Evolutionary conservation across 768 basidiomycete genomes (phyloP).

Genomic region (Amanita jacksonii): DNA sequence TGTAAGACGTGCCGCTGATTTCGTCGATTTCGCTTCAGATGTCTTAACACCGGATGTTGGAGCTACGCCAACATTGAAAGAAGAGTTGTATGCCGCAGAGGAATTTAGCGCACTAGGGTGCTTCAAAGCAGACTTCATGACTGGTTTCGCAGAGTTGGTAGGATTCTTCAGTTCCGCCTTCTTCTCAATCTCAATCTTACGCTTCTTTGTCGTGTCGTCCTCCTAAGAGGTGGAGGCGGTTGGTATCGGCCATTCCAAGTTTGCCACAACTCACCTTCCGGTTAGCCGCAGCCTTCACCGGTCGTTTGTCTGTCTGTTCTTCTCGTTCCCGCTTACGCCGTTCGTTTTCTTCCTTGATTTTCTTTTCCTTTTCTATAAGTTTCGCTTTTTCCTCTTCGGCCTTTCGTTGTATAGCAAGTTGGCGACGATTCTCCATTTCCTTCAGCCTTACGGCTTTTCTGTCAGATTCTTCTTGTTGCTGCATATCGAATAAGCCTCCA

Average conservation of each 20-base stretch:
- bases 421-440: constrained; percentile 80
- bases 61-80: constrained; percentile 19
- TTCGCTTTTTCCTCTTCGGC: constrained; percentile 67
- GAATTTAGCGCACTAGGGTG: constrained; percentile 27
- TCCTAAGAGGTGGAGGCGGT: constrained; percentile 30
- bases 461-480: constrained; percentile 89
- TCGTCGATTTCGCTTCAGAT: constrained; percentile 27
- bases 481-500: constrained; percentile 1
- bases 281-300: constrained; percentile 34
- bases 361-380: constrained; percentile 58
- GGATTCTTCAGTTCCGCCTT: constrained; percentile 52
- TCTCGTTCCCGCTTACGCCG: constrained; percentile 77
- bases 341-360: constrained; percentile 64
- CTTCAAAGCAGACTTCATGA: constrained; percentile 33
- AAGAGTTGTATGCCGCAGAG: constrained; percentile 30
- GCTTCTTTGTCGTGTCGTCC: constrained; percentile 65
- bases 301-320: constrained; percentile 62
- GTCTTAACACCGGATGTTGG: constrained; percentile 22
- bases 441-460: constrained; percentile 66
- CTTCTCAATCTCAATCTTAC: constrained; percentile 54
- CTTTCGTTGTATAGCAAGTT: constrained; percentile 59
- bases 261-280: constrained; percentile 42
- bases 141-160: constrained; percentile 42
- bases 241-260: background rate
- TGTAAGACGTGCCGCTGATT: constrained; percentile 15